Evolutionary conservation across 2,329 filamentous ascomycete species (phyloP).

Genomic region (Sclerotinia minor): DNA sequence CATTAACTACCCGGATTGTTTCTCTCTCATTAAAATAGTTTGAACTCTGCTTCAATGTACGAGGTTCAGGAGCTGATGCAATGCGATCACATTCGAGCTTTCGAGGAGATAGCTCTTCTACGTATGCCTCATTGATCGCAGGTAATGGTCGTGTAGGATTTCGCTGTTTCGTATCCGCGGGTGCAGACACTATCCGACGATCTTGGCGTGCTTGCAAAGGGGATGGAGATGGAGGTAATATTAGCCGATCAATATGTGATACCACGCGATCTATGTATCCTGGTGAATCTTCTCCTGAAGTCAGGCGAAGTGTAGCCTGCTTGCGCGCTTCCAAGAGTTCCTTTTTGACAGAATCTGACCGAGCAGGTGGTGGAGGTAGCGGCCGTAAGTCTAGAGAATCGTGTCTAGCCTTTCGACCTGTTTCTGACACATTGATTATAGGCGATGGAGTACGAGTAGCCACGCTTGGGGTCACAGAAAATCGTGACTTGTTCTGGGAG

Average conservation of each 20-base stretch:
- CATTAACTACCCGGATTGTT: slow-evolving; percentile 39
- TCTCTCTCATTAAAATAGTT: slow-evolving; percentile 30
- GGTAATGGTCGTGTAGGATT: slow-evolving; percentile 30
- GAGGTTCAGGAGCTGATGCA: slow-evolving; percentile 40
- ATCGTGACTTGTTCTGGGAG: slow-evolving; percentile 15
- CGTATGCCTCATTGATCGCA: slow-evolving; percentile 37
- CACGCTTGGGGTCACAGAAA: slow-evolving; percentile 18
- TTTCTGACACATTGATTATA: slow-evolving; percentile 2
- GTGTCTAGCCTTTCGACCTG: slow-evolving; percentile 25
- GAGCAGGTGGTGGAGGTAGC: slow-evolving; percentile 39
- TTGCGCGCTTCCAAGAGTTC: slow-evolving; percentile 39
- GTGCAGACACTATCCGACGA: slow-evolving; percentile 50
- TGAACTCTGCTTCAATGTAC: slow-evolving; percentile 20
- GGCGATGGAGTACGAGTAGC: slow-evolving; percentile 16
- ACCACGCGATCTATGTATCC: slow-evolving; percentile 60
- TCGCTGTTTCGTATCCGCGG: slow-evolving; percentile 36
- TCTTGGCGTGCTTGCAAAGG: slow-evolving; percentile 28
- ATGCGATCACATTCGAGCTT: slow-evolving; percentile 31
- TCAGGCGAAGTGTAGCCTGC: slow-evolving; percentile 38
- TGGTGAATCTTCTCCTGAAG: slow-evolving; percentile 39
- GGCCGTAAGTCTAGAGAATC: slow-evolving; percentile 36
- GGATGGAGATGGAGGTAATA: slow-evolving; percentile 45
- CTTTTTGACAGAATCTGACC: slow-evolving; percentile 38
- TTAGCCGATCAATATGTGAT: slow-evolving; percentile 57
- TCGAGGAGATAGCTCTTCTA: slow-evolving; percentile 33